Conservation (phyloP, 768 basidiomycete genomes). For the Hortiboletus campestris region DNA sequence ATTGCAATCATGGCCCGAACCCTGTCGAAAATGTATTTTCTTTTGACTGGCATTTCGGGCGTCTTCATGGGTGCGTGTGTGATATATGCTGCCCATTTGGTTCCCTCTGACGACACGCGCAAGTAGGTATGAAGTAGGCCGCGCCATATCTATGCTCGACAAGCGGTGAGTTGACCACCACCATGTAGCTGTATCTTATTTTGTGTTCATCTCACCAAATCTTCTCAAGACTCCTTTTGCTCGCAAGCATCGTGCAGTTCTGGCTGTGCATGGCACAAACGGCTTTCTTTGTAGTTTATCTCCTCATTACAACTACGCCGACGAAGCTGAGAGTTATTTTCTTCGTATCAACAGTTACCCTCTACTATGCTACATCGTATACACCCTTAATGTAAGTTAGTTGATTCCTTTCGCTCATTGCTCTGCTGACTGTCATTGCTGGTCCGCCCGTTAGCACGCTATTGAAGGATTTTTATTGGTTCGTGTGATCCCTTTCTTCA, state of each 20-base stretch:
- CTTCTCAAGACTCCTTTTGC: constrained; percentile 9
- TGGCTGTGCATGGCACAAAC: constrained; percentile 9
- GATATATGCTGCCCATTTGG: background rate
- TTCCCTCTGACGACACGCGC: background rate
- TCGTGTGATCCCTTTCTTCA: background rate
- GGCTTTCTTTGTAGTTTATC: background rate
- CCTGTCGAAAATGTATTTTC: constrained; percentile 4
- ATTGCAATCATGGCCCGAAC: background rate
- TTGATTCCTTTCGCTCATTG: background rate
- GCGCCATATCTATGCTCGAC: constrained; percentile 8
- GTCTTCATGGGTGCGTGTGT: constrained; percentile 15
- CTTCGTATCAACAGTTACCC: background rate
- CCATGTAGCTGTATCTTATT: too few relatives aligned
- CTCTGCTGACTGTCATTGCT: background rate
- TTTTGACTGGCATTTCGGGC: constrained; percentile 5
- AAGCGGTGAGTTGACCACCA: too few relatives aligned
- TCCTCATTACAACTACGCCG: background rate
- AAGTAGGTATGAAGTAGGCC: constrained; percentile 19
- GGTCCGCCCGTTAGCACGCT: constrained; percentile 1
- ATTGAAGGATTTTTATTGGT: constrained; percentile 22
- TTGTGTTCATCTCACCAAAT: background rate
- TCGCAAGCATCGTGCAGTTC: constrained; percentile 14
- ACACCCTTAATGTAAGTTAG: constrained; percentile 14
- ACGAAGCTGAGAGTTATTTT: constrained; percentile 1
- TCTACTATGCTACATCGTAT: constrained; percentile 19